These are phyloP conservation scores for Postia placenta DNA, from an alignment of 768 basidiomycete species.

Conservation along the genomic window DNA sequence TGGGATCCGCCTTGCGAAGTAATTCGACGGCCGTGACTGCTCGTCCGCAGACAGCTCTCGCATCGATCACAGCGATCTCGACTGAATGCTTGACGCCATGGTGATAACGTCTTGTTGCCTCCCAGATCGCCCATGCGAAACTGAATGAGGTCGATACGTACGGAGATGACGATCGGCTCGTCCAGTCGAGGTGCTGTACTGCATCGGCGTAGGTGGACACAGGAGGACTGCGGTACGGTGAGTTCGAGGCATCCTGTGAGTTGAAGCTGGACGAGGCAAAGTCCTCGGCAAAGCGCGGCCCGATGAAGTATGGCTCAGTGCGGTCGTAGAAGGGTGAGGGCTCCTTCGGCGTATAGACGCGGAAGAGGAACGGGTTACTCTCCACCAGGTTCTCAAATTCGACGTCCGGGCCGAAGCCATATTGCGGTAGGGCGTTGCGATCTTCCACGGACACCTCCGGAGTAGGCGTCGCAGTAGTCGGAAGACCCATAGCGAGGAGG, in stretches of 20 bases:
- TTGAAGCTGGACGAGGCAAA: slow-evolving; percentile 22
- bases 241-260: slow-evolving; percentile 18
- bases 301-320: slow-evolving; percentile 61
- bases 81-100: slow-evolving; percentile 67
- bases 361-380: slow-evolving; percentile 71
- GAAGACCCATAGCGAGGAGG: slow-evolving; percentile 1
- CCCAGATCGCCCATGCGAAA: slow-evolving; percentile 80
- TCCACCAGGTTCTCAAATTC: slow-evolving; percentile 56
- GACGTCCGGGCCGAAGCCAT: slow-evolving; percentile 61
- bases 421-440: slow-evolving; percentile 49
- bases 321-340: slow-evolving; percentile 45
- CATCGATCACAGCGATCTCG: slow-evolving; percentile 76
- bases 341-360: slow-evolving; percentile 71
- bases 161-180: slow-evolving; percentile 60
- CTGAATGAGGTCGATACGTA: slow-evolving; percentile 77
- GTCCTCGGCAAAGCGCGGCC: slow-evolving; percentile 51
- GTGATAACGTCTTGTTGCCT: slow-evolving; percentile 71
- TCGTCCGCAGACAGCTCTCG: slow-evolving; percentile 46
- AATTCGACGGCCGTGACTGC: slow-evolving; percentile 64
- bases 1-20: slow-evolving; percentile 42
- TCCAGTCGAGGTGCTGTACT: slow-evolving; percentile 70
- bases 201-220: slow-evolving; percentile 52
- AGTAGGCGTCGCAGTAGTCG: background rate
- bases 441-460: slow-evolving; percentile 10
- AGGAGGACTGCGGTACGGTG: slow-evolving; percentile 22